Evolutionary conservation across 1,284 basidiomycete genomes (phyloP).

Genomic region (Marasmius fiardii): DNA sequence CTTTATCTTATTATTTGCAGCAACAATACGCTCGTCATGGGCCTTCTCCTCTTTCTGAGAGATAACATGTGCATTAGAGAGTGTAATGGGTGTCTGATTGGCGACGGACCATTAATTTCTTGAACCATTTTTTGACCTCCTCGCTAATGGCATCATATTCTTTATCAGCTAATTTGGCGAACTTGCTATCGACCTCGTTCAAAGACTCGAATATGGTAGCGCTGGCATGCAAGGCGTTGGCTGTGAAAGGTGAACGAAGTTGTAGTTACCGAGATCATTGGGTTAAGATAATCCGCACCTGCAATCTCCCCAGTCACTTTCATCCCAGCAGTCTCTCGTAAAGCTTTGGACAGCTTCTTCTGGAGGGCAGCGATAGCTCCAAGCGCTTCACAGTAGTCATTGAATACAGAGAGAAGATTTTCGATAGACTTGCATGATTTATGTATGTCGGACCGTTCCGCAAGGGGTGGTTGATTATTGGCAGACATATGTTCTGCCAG

Average conservation of each 20-base stretch:
- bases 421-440: constrained; percentile 77
- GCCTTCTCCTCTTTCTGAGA: constrained; percentile 72
- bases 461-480: constrained; percentile 21
- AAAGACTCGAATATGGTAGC: constrained; percentile 66
- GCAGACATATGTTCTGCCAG: constrained; percentile 3
- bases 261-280: not conserved
- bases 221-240: constrained; percentile 59
- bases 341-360: constrained; percentile 69
- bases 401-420: constrained; percentile 57
- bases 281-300: constrained; percentile 37
- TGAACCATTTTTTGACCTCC: constrained; percentile 82
- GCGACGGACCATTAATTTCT: constrained; percentile 65
- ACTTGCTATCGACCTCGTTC: constrained; percentile 68
- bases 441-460: constrained; percentile 68
- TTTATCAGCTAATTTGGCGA: constrained; percentile 69
- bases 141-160: constrained; percentile 62
- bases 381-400: constrained; percentile 71
- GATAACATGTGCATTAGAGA: not conserved
- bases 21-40: constrained; percentile 68
- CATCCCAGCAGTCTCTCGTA: constrained; percentile 58
- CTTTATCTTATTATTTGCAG: constrained; percentile 70
- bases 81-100: constrained; percentile 17
- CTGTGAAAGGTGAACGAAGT: constrained; percentile 31
- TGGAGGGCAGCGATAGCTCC: constrained; percentile 59
- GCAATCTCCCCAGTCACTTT: constrained; percentile 62